Evolutionary conservation across 257 asterid genomes (phyloP), one percentile per base, ranked within the genome.

Genomic region (Verbena officinalis): DNA sequence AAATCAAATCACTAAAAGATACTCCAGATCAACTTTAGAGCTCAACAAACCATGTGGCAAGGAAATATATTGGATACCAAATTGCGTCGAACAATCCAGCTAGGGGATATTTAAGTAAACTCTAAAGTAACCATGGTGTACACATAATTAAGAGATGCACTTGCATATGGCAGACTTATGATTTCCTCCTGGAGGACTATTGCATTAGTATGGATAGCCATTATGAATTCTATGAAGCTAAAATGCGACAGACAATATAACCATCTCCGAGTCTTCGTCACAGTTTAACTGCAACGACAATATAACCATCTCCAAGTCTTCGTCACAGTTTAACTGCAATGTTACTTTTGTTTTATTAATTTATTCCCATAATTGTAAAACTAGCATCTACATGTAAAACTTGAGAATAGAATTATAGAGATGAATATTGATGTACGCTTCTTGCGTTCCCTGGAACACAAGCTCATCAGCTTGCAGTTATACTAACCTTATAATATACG

Each of bases 381-480:
- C 42, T 60, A 15, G 27, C 17, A 62, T 16, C 44, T 27, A 9
- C 15, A n/a, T 11, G 31, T 30, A 27, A 24, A 16, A 42, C n/a
- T 24, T 45, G 44, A 62, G 56, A 51, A 34, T 36, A 50, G 51
- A 15, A n/a, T 24, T 0, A 34, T 48, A 33, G 50, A 34, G 69
- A 4, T 10, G 19, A 48, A 24, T 24, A 21, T 5, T 9, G 1
- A n/a, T n/a, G n/a, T n/a, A n/a, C n/a, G n/a, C 11, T 39, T 64
- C 60, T 12, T 33, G n/a, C n/a, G n/a, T 20, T 63, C 0, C 4
- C 5, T 4, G 21, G 31, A 40, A 4, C 17, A 65, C 12, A 34
- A 64, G 55, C 45, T 23, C 4, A 11, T 60, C 66, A 43, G 53
- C 27, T 57, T 57, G 42, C 10, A 36, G 64, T 57, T 55, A 5